Base-by-base conservation (phyloP, 225 moss, liverwort and hornwort species). In the Polytrichum formosum region DNA sequence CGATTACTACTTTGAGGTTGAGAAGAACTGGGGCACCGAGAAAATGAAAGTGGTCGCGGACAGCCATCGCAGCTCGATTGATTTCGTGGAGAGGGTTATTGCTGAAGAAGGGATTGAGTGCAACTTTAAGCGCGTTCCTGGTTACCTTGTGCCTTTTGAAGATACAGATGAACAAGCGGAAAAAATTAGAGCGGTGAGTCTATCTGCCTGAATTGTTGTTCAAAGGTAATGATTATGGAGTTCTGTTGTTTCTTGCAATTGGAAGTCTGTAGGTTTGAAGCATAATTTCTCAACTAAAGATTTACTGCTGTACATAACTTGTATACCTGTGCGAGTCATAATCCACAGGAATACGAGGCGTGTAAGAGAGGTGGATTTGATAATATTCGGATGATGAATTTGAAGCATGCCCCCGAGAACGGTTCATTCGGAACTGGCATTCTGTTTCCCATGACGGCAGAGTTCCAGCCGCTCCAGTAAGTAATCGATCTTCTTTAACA, bases 291-390 rank as follows among this genome's bases (percentile, higher is more conserved):
- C 37, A 37, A 37, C 37, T 2, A 13, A 37, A 13, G 37, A 37
- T 9, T 37, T 2, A 37, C 37, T 37, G 37, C 10, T 37, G 37
- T 37, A 37, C 37, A 37, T 7, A 33, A 33, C 33, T 2, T 37
- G 37, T 37, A 37, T 2, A 10, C 37, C 13, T 13, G 2, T 37
- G 37, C 2, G 10, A 37, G 10, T 9, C 35, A 35, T 2, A 37
- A 37, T 37, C 10, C 29, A 59, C 70, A 85, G 75, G 76, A 85
- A 27, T 85, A 78, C 46, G 84, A 81, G 67, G 78, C 78, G 6
- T 75, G 75, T 63, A 72, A 81, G 70, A 81, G 78, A 71, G 77
- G 61, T 26, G 75, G 81, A 4, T 27, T 81, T 18, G 9, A 70
- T 29, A 71, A 17, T 66, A 64, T 85, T 16, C 65, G 61, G 69